A percentile compares a stretch with the other conserved stretches of the same genome.
phyloP scores from a whole-genome alignment of 2,329 filamentous ascomycete genomes.

The Neonectria hederae region DNA sequence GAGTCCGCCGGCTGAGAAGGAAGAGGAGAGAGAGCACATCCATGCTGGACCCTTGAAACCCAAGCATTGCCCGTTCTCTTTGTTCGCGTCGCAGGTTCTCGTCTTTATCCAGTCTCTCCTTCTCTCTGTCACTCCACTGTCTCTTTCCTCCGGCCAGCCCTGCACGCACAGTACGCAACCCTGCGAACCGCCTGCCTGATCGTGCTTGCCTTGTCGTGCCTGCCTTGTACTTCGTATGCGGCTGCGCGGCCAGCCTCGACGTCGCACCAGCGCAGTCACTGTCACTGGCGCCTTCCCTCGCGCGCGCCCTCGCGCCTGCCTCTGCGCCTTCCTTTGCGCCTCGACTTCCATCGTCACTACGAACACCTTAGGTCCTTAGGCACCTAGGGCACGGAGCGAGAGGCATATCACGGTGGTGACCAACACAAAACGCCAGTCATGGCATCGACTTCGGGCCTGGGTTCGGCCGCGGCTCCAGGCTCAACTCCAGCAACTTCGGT shows the following conservation, averaged over 20 bases:
- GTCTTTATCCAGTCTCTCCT: neutral
- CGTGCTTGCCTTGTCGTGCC: conserved; percentile 18
- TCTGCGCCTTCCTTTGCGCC: conserved; percentile 1
- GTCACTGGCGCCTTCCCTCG: conserved; percentile 13
- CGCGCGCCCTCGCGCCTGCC: conserved; percentile 27
- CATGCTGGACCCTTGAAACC: neutral
- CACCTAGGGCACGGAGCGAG: conserved; percentile 1
- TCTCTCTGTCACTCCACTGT: neutral
- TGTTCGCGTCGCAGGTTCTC: neutral
- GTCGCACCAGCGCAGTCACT: conserved; percentile 11
- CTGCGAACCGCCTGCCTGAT: neutral
- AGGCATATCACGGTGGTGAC: neutral
- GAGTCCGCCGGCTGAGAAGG: conserved; percentile 29
- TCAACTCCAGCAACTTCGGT: conserved; percentile 40
- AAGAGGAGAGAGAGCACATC: conserved; percentile 11
- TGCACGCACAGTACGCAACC: conserved; percentile 6
- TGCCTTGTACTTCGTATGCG: conserved; percentile 39
- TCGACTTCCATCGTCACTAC: conserved; percentile 1
- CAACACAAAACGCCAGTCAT: conserved; percentile 28
- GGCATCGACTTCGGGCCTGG: conserved; percentile 38
- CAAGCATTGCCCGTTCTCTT: neutral
- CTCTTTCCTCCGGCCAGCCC: conserved; percentile 2
- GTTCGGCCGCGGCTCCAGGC: conserved; percentile 28
- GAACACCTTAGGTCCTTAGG: conserved; percentile 5
- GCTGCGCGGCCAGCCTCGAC: conserved; percentile 38